Percentiles rank a stretch among this genome's conserved stretches.
These are phyloP conservation scores for Pseudogymnoascus sp. DNA, from an alignment of 2,329 filamentous ascomycete genomes.

Conservation along the genomic window DNA sequence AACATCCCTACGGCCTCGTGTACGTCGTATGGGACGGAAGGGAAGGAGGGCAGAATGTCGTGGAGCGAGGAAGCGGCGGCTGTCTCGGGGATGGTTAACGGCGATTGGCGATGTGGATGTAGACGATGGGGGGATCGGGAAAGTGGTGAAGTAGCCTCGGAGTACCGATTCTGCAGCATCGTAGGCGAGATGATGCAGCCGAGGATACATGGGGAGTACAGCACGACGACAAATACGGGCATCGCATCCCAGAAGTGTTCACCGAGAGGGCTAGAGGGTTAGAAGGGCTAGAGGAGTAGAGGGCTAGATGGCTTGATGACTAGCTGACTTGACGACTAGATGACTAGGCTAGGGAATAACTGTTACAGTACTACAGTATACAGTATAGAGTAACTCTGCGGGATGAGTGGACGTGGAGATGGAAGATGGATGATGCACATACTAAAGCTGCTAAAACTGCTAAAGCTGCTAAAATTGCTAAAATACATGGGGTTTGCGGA, in stretches of 20 bases:
- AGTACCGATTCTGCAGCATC: neutral
- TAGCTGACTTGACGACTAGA: too few species aligned
- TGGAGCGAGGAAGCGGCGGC: neutral
- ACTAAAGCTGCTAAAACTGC: neutral
- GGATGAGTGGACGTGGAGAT: neutral
- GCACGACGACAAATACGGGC: neutral
- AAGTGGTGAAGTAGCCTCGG: neutral
- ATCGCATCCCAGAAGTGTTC: neutral
- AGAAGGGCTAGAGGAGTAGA: too few species aligned
- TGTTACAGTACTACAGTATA: too few species aligned
- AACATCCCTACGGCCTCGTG: conserved; percentile 1
- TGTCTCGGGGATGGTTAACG: neutral
- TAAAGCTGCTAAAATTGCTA: neutral
- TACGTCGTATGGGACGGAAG: neutral
- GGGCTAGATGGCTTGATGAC: too few species aligned
- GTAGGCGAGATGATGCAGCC: neutral
- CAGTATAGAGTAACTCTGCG: too few species aligned
- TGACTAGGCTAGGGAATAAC: neutral
- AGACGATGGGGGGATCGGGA: neutral
- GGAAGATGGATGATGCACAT: neutral
- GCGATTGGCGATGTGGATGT: neutral
- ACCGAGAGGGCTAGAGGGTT: neutral
- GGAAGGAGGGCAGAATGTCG: neutral
- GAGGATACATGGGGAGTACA: neutral
- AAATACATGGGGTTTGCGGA: neutral